These are phyloP conservation scores for Penicillium turbatum DNA, from an alignment of 495 filamentous ascomycete species.

Conservation along the genomic window DNA sequence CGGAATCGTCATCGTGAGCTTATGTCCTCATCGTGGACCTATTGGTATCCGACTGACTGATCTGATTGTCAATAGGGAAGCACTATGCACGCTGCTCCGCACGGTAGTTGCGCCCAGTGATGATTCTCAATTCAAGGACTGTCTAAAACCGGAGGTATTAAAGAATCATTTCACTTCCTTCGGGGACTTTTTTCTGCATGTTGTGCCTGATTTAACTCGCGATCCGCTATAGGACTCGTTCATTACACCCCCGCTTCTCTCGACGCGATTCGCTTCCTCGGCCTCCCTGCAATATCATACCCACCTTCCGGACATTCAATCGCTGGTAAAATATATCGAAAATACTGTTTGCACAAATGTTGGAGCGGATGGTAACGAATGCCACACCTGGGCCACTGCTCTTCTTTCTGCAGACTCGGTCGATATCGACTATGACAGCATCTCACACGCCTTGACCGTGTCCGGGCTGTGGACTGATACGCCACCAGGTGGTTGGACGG, in stretches of 20 bases:
- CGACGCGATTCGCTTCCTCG: slow-evolving; percentile 61
- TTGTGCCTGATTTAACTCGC: slow-evolving; percentile 1
- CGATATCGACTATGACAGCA: slow-evolving; percentile 74
- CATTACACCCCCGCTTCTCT: slow-evolving; percentile 55
- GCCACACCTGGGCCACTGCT: slow-evolving; percentile 29
- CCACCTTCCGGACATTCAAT: slow-evolving; percentile 51
- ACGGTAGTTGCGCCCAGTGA: slow-evolving; percentile 50
- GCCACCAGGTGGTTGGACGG: slow-evolving; percentile 46
- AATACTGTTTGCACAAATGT: slow-evolving; percentile 49
- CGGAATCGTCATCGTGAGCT: slow-evolving; percentile 39
- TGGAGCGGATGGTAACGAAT: slow-evolving; percentile 18
- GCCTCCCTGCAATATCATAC: slow-evolving; percentile 66
- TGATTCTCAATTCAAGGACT: slow-evolving; percentile 40
- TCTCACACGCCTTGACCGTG: slow-evolving; percentile 59
- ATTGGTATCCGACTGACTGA: slow-evolving; percentile 10
- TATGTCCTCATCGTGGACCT: neutral
- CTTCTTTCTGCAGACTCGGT: slow-evolving; percentile 56
- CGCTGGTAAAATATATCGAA: slow-evolving; percentile 55
- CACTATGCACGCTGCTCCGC: slow-evolving; percentile 59
- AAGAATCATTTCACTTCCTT: neutral
- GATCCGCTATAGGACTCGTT: slow-evolving; percentile 55
- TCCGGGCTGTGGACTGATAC: slow-evolving; percentile 57
- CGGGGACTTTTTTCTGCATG: neutral
- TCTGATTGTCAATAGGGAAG: slow-evolving; percentile 35
- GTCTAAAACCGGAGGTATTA: slow-evolving; percentile 46